Conservation (phyloP, 129 eudicot genomes). For the Pseudognaphalium luteoalbum region DNA sequence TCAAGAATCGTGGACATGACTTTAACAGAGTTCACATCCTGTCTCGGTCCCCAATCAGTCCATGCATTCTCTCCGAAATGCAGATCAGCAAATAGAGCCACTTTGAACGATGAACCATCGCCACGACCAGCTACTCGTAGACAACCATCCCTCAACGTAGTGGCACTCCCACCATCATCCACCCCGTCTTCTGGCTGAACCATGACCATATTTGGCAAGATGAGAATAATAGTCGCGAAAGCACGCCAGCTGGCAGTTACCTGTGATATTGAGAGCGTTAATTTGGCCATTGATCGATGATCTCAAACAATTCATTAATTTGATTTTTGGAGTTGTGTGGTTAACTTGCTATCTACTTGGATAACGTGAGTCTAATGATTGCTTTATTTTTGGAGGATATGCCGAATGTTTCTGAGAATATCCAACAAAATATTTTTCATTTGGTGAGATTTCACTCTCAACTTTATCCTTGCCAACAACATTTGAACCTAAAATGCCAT, state of each 20-base stretch:
- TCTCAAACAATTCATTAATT: conserved; percentile 11
- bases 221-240: conserved; percentile 19
- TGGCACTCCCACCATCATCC: conserved; percentile 10
- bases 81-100: conserved; percentile 85
- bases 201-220: not conserved
- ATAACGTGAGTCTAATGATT: conserved; percentile 14
- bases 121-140: conserved; percentile 35
- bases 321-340: not conserved
- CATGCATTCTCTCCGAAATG: conserved; percentile 88
- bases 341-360: not conserved
- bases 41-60: conserved; percentile 86
- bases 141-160: conserved; percentile 24
- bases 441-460: conserved; percentile 27
- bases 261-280: conserved; percentile 1
- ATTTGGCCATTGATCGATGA: conserved; percentile 27
- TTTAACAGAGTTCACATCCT: conserved; percentile 55
- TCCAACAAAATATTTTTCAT: conserved; percentile 24
- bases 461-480: not conserved
- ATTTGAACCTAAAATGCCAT: not conserved
- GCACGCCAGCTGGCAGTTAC: not conserved
- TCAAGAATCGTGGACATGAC: conserved; percentile 86
- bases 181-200: conserved; percentile 20
- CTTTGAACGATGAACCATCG: conserved; percentile 59
- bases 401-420: conserved; percentile 19
- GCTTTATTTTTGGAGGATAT: conserved; percentile 22